These are phyloP conservation scores for Phenoliferia sp. DNA, from an alignment of 1,284 basidiomycete genomes.

Conservation along the genomic window DNA sequence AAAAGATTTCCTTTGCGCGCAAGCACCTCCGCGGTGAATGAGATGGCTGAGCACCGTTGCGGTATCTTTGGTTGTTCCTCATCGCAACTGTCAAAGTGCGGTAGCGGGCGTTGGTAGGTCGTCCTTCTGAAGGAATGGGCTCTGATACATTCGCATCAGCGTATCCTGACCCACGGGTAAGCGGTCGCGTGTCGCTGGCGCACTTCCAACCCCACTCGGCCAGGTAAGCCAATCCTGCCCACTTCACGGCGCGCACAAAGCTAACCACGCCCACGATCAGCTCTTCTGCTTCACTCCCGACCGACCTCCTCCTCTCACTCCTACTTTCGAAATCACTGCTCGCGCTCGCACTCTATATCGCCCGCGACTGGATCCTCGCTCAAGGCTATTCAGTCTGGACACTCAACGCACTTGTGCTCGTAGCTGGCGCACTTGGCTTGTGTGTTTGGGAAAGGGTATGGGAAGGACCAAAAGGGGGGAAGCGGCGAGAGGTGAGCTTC, in stretches of 20 bases:
- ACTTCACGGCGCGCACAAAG: neutral
- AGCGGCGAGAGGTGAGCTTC: conserved; percentile 21
- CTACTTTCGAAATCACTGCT: conserved; percentile 33
- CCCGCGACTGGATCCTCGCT: conserved; percentile 32
- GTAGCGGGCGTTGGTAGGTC: too few species aligned
- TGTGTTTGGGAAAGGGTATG: conserved; percentile 21
- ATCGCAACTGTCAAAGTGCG: too few species aligned
- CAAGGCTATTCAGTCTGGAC: conserved; percentile 17
- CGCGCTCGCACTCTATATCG: conserved; percentile 31
- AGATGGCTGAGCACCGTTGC: too few species aligned
- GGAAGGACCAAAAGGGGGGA: conserved; percentile 12
- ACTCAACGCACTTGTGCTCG: conserved; percentile 16
- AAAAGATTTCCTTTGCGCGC: too few species aligned
- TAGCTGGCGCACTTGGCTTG: conserved; percentile 11
- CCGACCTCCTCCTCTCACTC: conserved; percentile 31
- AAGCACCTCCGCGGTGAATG: too few species aligned
- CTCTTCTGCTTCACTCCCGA: conserved; percentile 16
- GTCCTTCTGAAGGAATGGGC: neutral
- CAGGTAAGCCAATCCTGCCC: neutral
- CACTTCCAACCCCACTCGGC: conserved; percentile 1
- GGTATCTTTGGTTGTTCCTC: too few species aligned
- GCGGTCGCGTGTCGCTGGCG: neutral
- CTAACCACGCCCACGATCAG: conserved; percentile 1
- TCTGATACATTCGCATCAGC: neutral
- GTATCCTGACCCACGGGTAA: conserved; percentile 8